These are phyloP conservation scores for Amanita inopinata DNA, from an alignment of 768 basidiomycete genomes.

Conservation along the genomic window DNA sequence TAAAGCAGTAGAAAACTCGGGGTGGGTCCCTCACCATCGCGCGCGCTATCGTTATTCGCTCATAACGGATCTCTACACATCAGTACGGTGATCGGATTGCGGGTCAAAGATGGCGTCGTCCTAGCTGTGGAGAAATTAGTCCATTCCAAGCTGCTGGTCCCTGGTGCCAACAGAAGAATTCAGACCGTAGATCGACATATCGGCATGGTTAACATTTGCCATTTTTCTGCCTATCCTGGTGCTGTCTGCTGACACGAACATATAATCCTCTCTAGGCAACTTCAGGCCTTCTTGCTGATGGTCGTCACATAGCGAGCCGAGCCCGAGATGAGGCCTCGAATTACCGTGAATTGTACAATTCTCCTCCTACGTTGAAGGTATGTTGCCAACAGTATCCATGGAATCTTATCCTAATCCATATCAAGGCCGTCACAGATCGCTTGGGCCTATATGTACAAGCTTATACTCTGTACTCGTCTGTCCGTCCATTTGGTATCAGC, in stretches of 20 bases:
- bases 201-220: slow-evolving; percentile 52
- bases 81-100: slow-evolving; percentile 93
- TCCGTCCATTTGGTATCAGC: slow-evolving; percentile 93
- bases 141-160: slow-evolving; percentile 91
- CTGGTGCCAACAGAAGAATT: slow-evolving; percentile 87
- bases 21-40: slow-evolving; percentile 37
- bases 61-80: slow-evolving; percentile 1
- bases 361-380: slow-evolving; percentile 76
- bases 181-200: slow-evolving; percentile 90
- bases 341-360: slow-evolving; percentile 63
- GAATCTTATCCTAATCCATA: background rate
- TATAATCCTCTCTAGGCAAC: slow-evolving; percentile 55
- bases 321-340: slow-evolving; percentile 77
- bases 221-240: background rate
- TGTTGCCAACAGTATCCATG: background rate
- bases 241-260: background rate
- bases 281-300: slow-evolving; percentile 89
- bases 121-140: slow-evolving; percentile 97
- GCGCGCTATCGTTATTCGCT: slow-evolving; percentile 5
- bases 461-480: slow-evolving; percentile 96
- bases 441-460: slow-evolving; percentile 86
- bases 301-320: slow-evolving; percentile 75
- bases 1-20: slow-evolving; percentile 98
- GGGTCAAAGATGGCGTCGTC: slow-evolving; percentile 90
- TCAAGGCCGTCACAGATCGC: slow-evolving; percentile 49